Evolutionary conservation across 805 yeast species (phyloP).

Genomic region (Cyberlindnera mycetangii): DNA sequence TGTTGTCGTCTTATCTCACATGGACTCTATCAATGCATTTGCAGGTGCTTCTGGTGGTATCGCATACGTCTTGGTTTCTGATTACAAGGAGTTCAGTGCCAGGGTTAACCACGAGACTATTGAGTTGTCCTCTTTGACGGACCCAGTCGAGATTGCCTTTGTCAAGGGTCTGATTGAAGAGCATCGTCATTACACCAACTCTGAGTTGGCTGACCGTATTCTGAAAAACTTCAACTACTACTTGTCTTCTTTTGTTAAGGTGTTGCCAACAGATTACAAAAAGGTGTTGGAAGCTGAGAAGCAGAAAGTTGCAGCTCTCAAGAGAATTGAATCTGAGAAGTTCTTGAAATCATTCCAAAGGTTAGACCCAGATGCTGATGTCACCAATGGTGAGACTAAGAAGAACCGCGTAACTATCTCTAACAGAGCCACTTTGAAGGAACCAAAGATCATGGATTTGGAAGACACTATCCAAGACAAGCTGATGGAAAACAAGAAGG

Average conservation of each 20-base stretch:
- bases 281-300: constrained; percentile 77
- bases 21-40: constrained; percentile 82
- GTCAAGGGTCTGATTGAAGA: constrained; percentile 91
- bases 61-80: constrained; percentile 93
- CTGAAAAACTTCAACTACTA: constrained; percentile 85
- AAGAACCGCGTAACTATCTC: constrained; percentile 26
- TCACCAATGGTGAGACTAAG: constrained; percentile 84
- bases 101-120: constrained; percentile 81
- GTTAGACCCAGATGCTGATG: constrained; percentile 75
- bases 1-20: constrained; percentile 85
- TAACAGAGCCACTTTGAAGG: constrained; percentile 39
- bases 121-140: constrained; percentile 71
- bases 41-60: constrained; percentile 99
- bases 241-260: constrained; percentile 87
- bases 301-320: constrained; percentile 62
- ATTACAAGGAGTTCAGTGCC: constrained; percentile 75
- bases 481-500: constrained; percentile 60
- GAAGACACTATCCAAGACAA: constrained; percentile 84
- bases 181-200: constrained; percentile 91
- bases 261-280: constrained; percentile 89
- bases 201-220: constrained; percentile 83
- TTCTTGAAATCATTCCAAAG: constrained; percentile 72
- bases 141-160: constrained; percentile 91
- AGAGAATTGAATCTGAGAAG: constrained; percentile 51
- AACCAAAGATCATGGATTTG: constrained; percentile 84